Conservation (phyloP, 495 filamentous ascomycete species). For the Penicillium verhagenii region DNA sequence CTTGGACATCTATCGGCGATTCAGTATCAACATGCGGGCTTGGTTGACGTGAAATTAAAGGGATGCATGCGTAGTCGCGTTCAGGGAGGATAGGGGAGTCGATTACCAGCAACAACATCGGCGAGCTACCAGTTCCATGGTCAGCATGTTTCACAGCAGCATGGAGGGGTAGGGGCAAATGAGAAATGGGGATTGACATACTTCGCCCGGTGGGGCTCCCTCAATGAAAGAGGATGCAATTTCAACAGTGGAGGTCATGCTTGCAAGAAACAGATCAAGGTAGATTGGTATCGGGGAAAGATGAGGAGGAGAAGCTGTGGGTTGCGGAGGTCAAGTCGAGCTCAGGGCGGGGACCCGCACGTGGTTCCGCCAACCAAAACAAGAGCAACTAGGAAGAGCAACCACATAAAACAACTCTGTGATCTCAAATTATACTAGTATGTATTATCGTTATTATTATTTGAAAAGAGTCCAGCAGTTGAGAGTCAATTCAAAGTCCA, state of each 20-base stretch:
- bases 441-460: too few relatives aligned
- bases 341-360: constrained; percentile 29
- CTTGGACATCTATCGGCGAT: constrained; percentile 73
- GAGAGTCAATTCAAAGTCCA: not conserved
- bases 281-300: constrained; percentile 1
- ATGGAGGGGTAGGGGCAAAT: constrained; percentile 5
- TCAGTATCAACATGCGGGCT: constrained; percentile 16
- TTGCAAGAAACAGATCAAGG: constrained; percentile 1
- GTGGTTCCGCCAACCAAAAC: constrained; percentile 13
- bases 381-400: not conserved
- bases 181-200: constrained; percentile 41
- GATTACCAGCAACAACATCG: constrained; percentile 85
- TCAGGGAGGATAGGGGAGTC: not conserved
- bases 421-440: too few relatives aligned
- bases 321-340: constrained; percentile 18
- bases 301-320: constrained; percentile 6
- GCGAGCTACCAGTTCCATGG: constrained; percentile 57
- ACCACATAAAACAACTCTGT: not conserved
- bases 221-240: constrained; percentile 86
- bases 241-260: constrained; percentile 51
- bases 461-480: too few relatives aligned
- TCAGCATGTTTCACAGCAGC: not conserved
- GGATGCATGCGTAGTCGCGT: not conserved
- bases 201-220: constrained; percentile 96
- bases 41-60: not conserved